Base-by-base conservation (phyloP, 2,329 filamentous ascomycete species). In the Neofusicoccum ribis region DNA sequence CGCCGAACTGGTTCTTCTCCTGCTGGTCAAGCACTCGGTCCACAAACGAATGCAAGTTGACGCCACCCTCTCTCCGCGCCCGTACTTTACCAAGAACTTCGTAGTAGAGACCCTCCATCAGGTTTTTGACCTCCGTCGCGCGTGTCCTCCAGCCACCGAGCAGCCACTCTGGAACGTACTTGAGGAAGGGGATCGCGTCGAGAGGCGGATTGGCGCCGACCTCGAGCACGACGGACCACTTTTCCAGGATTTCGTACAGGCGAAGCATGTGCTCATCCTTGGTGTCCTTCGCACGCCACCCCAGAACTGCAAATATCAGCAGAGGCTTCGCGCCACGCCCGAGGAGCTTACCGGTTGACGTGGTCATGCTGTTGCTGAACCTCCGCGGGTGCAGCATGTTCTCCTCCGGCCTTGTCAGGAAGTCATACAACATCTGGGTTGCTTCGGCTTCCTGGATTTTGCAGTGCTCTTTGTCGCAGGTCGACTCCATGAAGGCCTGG, bases 281-380 rank as follows among this genome's bases (percentile, higher is more conserved):
- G 17, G 14, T 23, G 46, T 49, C 46, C 27, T 49, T 49, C 1
- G 41, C 41, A 14, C 41, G 41, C 41, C 41, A 44, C 5, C 41
- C 41, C 3, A 44, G 7, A 59, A 23, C 23, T 59, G 5, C 54
- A 36, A 3, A 27, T 41, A 8, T 20, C 15, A 44, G 41, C 6
- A 44, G 8, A 7, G 4, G 37, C 9, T 15, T 39, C 3, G 14
- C 14, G 14, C 11, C 14, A 4, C 11, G 11, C 11, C 11, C 14
- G 37, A 12, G 37, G 6, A 39, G 37, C 39, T 27, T 60, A 44
- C 37, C 23, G 9, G 39, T 27, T 5, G 41, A 44, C 15, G 47
- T 82, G 27, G 75, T 82, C 62, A 84, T 79, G 66, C 79, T 82
- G 66, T 84, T 84, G 58, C 76, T 81, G 66, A 77, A 83, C 4